Percentiles rank a stretch among this genome's conserved stretches.
Evolutionary conservation across 2,329 filamentous ascomycete species (phyloP).

Genomic region (Alternaria gansuensis): DNA sequence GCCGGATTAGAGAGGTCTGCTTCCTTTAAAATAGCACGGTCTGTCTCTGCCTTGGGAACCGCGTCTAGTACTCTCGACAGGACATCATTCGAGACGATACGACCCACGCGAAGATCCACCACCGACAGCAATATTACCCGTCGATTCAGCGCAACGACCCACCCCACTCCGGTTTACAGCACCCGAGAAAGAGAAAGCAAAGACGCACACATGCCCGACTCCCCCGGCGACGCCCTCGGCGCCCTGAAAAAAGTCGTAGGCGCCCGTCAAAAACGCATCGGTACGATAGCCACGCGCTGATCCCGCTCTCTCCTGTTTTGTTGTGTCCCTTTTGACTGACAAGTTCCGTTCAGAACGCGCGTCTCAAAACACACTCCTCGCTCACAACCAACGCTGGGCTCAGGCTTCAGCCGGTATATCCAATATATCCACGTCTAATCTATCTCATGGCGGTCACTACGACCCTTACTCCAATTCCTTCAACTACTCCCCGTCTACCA

Average conservation of each 20-base stretch:
- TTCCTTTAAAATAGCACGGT: conserved; percentile 48
- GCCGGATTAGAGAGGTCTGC: conserved; percentile 39
- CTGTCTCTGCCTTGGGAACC: conserved; percentile 41
- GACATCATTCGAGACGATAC: conserved; percentile 43
- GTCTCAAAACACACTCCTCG: conserved; percentile 52
- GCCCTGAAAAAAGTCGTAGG: conserved; percentile 55
- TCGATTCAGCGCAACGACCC: conserved; percentile 48
- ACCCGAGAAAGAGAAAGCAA: conserved; percentile 29
- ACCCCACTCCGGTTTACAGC: conserved; percentile 29
- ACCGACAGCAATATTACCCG: conserved; percentile 35
- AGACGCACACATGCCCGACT: conserved; percentile 44
- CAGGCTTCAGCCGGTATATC: conserved; percentile 54
- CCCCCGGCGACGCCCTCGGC: conserved; percentile 52
- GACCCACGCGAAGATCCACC: conserved; percentile 33
- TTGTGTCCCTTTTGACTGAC: conserved; percentile 23
- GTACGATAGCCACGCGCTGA: conserved; percentile 35
- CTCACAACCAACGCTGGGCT: conserved; percentile 58
- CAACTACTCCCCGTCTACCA: conserved; percentile 58
- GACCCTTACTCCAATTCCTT: conserved; percentile 53
- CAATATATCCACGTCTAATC: conserved; percentile 38
- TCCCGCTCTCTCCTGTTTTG: not conserved
- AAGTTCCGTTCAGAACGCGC: conserved; percentile 34
- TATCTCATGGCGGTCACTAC: conserved; percentile 34
- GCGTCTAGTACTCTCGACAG: conserved; percentile 44
- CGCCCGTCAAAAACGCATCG: conserved; percentile 47